Evolutionary conservation across 495 filamentous ascomycete genomes (phyloP).

Genomic region (Friedmanniomyces simplex): DNA sequence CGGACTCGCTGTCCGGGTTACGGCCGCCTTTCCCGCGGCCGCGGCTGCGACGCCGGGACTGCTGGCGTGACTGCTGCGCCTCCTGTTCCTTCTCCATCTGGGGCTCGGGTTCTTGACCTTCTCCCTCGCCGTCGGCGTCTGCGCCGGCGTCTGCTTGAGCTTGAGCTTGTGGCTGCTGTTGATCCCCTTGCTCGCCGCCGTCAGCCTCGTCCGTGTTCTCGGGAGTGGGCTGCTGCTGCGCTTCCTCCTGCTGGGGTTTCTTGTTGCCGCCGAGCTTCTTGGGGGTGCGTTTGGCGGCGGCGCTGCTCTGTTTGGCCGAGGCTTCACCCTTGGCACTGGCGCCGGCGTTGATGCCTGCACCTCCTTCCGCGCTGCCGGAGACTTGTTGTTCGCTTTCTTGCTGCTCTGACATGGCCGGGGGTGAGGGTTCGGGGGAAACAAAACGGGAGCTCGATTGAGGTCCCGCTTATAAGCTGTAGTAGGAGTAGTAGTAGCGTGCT

Average conservation of each 20-base stretch:
- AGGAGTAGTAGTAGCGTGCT: not conserved
- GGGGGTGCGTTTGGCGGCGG: conserved; percentile 29
- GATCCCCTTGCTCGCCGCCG: conserved; percentile 4
- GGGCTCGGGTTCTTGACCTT: conserved; percentile 23
- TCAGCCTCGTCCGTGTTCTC: conserved; percentile 25
- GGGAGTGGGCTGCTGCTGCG: conserved; percentile 33
- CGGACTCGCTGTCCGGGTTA: conserved; percentile 26
- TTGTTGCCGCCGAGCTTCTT: conserved; percentile 35
- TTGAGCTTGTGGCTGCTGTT: conserved; percentile 26
- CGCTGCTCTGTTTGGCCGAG: conserved; percentile 20
- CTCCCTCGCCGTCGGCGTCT: conserved; percentile 22
- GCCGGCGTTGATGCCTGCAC: conserved; percentile 21
- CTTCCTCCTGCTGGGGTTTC: conserved; percentile 12
- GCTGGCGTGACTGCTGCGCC: conserved; percentile 18
- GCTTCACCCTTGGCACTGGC: conserved; percentile 25
- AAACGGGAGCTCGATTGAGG: not conserved
- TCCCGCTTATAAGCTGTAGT: not conserved
- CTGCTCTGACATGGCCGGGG: conserved; percentile 21
- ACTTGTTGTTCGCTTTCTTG: conserved; percentile 29
- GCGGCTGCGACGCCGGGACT: conserved; percentile 29
- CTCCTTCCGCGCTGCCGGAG: conserved; percentile 28
- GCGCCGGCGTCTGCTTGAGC: conserved; percentile 24
- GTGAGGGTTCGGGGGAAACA: too few relatives aligned
- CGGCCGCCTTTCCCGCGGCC: conserved; percentile 29
- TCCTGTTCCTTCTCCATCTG: conserved; percentile 22